Percentiles rank a stretch among this genome's conserved stretches.
Evolutionary conservation across 176 grass and related monocot genomes (phyloP).

Genomic region (Sorghum bicolor): Sorghum_bicolor_NCBIv3 NC_012872.2:63041001-63041500

Average conservation of each 20-base stretch:
- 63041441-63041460: slow-evolving; percentile 24
- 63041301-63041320: slow-evolving; percentile 44
- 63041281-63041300: slow-evolving; percentile 41
- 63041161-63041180: slow-evolving; percentile 52
- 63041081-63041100: slow-evolving; percentile 70
- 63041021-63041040: slow-evolving; percentile 54
- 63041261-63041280: slow-evolving; percentile 36
- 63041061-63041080: slow-evolving; percentile 27
- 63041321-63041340: slow-evolving; percentile 43
- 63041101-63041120: slow-evolving; percentile 38
- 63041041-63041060: slow-evolving; percentile 29
- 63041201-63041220: slow-evolving; percentile 37
- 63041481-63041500: slow-evolving; percentile 53
- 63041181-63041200: slow-evolving; percentile 50
- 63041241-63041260: slow-evolving; percentile 37
- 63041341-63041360: slow-evolving; percentile 58
- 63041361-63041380: slow-evolving; percentile 36
- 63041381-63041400: slow-evolving; percentile 68
- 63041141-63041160: slow-evolving; percentile 35
- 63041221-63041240: slow-evolving; percentile 73
- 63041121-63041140: slow-evolving; percentile 40
- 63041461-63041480: slow-evolving; percentile 36
- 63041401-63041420: slow-evolving; percentile 60
- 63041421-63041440: slow-evolving; percentile 36
- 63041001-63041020: slow-evolving; percentile 54